Base-by-base conservation (phyloP, 2,329 filamentous ascomycete genomes). In the Leptographium wingfieldii region DNA sequence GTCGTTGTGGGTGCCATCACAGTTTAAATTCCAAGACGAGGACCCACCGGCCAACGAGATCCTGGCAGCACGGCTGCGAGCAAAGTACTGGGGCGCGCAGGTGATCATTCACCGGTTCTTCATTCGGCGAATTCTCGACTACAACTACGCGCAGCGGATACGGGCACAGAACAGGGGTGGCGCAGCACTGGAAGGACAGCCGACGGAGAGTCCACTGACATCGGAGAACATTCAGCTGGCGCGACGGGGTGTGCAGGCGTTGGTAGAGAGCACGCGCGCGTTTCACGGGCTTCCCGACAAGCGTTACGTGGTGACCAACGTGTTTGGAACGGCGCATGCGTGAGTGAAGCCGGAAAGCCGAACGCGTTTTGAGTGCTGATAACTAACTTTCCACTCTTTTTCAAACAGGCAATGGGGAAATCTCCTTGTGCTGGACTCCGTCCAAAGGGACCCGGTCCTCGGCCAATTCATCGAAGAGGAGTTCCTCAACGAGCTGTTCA, bases 261-360 rank as follows among this genome's bases (percentile, higher is more conserved):
- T 95, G 1, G 84, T 96, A 58, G 79, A 87, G 68, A 96, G 92
- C 70, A 97, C 92, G 0, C 81, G 84, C 59, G 90, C 91, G 0
- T 95, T 97, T 69, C 79, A 87, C 63, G 77, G 78, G 2, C 77
- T 88, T 31, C 76, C 81, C 19, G 73, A 75, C n/a, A 73, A 81
- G 63, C 82, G 90, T 35, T 83, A 88, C 10, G 86, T 96, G 57
- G 85, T 97, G 59, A 97, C 92, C n/a, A 97, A 96, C 67, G 86
- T 96, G 29, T 95, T 96, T 73, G 92, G 92, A 58, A 97, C 92
- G 22, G 88, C 91, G 63, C 92, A 96, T 78, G 92, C 92, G 89
- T 95, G 88, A 83, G 90, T 84, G 12, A 22, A 48, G 43, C 6
- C 12, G 25, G 22, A 48, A 16, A 33, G 25, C 2, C 3, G 11